A percentile compares a stretch with the other conserved stretches of the same genome.
phyloP scores from a whole-genome alignment of 148 eudicot species.

The Pharnaceum exiguum region DNA sequence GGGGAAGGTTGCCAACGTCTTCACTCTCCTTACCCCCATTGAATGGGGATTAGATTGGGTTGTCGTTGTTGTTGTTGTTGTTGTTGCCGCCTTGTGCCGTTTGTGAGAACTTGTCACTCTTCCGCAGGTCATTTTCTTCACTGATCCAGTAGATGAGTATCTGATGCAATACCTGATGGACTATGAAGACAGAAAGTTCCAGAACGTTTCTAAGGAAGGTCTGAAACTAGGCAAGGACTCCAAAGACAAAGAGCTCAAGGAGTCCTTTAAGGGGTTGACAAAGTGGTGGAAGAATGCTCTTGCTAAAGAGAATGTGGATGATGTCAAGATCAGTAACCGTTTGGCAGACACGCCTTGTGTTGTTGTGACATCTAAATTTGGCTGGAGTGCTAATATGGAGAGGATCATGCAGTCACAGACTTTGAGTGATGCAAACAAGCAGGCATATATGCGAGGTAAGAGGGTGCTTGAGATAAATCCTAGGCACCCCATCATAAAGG shows the following conservation, averaged over 20 bases:
- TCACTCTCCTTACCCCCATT: no score
- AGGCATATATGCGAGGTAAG: slow-evolving; percentile 94
- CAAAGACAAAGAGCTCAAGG: slow-evolving; percentile 84
- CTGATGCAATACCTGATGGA: slow-evolving; percentile 99
- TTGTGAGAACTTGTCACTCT: background rate
- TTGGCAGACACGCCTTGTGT: slow-evolving; percentile 94
- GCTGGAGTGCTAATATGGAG: slow-evolving; percentile 99
- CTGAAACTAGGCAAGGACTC: slow-evolving; percentile 82
- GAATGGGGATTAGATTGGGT: no score
- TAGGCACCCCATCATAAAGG: slow-evolving; percentile 94
- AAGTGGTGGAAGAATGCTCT: slow-evolving; percentile 96
- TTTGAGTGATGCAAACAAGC: slow-evolving; percentile 79
- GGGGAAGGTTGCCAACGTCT: no score
- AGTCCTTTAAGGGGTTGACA: slow-evolving; percentile 84
- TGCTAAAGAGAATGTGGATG: slow-evolving; percentile 81
- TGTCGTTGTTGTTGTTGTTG: no score
- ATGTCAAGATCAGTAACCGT: slow-evolving; percentile 96
- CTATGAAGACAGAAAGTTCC: slow-evolving; percentile 95
- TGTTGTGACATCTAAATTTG: slow-evolving; percentile 92
- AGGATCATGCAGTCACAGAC: slow-evolving; percentile 96
- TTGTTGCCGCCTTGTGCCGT: background rate
- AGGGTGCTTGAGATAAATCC: slow-evolving; percentile 97
- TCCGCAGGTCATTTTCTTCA: slow-evolving; percentile 87
- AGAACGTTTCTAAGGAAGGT: slow-evolving; percentile 97
- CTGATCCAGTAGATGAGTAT: slow-evolving; percentile 97